These are phyloP conservation scores for Aspergillus carbonarius DNA, from an alignment of 2,329 filamentous ascomycete genomes.

Conservation along the genomic window DNA sequence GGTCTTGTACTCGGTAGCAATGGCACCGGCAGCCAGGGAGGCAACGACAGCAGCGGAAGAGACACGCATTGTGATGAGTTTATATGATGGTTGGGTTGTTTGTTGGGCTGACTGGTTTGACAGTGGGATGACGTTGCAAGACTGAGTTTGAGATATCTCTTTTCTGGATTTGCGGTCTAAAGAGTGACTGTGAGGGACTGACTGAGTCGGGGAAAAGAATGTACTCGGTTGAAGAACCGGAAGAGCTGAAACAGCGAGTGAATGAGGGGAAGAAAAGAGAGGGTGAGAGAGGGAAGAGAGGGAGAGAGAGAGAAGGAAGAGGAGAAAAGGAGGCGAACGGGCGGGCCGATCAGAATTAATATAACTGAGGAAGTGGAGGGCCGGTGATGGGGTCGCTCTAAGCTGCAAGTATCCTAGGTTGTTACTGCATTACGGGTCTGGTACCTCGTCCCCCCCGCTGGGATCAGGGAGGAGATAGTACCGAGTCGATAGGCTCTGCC, in stretches of 20 bases:
- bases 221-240: conserved; percentile 39
- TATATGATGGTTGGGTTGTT: background rate
- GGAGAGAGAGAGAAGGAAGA: conserved; percentile 6
- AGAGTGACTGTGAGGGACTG: conserved; percentile 17
- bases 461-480: too few relatives aligned
- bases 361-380: background rate
- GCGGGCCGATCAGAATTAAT: conserved; percentile 1
- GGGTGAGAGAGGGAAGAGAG: conserved; percentile 17
- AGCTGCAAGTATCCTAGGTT: background rate
- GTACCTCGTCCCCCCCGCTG: too few relatives aligned
- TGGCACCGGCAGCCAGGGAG: conserved; percentile 41
- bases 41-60: conserved; percentile 41
- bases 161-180: conserved; percentile 2
- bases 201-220: conserved; percentile 34
- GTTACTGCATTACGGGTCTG: too few relatives aligned
- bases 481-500: too few relatives aligned
- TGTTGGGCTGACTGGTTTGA: too few relatives aligned
- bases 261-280: conserved; percentile 18
- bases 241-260: conserved; percentile 49
- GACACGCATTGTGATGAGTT: conserved; percentile 51
- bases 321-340: background rate
- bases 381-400: background rate
- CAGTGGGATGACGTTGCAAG: conserved; percentile 15
- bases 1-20: conserved; percentile 50
- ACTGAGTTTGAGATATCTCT: conserved; percentile 13